Evolutionary conservation across 768 basidiomycete species (phyloP).

Genomic region (Clavulina sp.): DNA sequence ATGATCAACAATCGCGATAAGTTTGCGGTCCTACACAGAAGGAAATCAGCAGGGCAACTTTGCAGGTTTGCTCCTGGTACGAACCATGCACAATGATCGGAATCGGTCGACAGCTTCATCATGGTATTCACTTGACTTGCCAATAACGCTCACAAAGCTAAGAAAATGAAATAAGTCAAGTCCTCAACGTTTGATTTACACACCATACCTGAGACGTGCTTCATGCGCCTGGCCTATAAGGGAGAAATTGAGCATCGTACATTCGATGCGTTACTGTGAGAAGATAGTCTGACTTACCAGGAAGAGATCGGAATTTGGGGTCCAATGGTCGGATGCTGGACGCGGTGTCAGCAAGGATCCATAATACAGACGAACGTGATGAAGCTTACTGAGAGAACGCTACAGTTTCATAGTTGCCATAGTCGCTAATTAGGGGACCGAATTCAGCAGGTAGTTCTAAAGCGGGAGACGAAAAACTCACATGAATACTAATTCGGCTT

Average conservation of each 20-base stretch:
- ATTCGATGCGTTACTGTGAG: background rate
- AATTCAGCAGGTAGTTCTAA: background rate
- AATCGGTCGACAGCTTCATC: constrained; percentile 74
- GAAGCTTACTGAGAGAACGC: constrained; percentile 28
- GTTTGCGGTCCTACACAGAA: constrained; percentile 49
- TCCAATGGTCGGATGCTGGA: constrained; percentile 68
- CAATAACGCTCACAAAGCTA: constrained; percentile 76
- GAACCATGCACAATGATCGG: constrained; percentile 54
- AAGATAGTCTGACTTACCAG: constrained; percentile 39
- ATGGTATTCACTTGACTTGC: constrained; percentile 72
- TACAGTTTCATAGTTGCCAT: constrained; percentile 86
- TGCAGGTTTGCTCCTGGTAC: background rate
- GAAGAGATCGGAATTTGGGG: constrained; percentile 70
- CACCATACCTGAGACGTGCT: constrained; percentile 60
- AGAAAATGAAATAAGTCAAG: constrained; percentile 2
- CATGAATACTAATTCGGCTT: constrained; percentile 89
- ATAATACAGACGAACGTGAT: background rate
- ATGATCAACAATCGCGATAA: constrained; percentile 91
- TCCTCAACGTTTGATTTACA: background rate
- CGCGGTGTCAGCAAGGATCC: background rate
- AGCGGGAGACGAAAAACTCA: no score
- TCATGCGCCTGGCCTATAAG: constrained; percentile 53
- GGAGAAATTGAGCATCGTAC: background rate
- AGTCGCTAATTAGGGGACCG: constrained; percentile 28
- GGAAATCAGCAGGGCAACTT: background rate